These are phyloP conservation scores for Meripilus lineatus DNA, from an alignment of 1,284 basidiomycete genomes.

Conservation along the genomic window DNA sequence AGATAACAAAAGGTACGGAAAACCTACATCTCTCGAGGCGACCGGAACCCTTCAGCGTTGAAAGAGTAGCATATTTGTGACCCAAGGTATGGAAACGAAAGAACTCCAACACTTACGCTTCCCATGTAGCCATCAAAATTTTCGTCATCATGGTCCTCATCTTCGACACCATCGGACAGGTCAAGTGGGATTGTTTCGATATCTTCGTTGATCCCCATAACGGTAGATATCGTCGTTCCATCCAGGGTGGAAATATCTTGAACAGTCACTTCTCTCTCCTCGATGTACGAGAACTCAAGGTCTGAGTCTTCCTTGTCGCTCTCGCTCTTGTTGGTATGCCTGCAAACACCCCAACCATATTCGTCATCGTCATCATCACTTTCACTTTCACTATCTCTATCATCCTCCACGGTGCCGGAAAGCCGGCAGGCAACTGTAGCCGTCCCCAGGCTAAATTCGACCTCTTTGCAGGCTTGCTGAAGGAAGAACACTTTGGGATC, in stretches of 20 bases:
- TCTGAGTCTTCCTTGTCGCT: constrained; percentile 19
- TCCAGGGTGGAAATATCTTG: constrained; percentile 33
- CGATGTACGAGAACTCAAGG: constrained; percentile 28
- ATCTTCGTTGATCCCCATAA: constrained; percentile 24
- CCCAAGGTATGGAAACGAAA: constrained; percentile 11
- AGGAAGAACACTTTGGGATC: constrained; percentile 18
- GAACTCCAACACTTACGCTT: constrained; percentile 37
- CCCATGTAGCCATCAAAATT: constrained; percentile 39
- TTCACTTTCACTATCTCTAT: neutral
- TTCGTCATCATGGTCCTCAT: constrained; percentile 30
- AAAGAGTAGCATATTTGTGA: constrained; percentile 8
- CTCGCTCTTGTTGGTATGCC: too few species aligned
- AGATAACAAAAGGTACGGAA: neutral
- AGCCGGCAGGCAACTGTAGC: constrained; percentile 28
- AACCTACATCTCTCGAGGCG: too few species aligned
- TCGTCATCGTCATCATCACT: too few species aligned
- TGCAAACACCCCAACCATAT: too few species aligned
- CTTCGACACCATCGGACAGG: constrained; percentile 24
- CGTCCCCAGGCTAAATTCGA: constrained; percentile 14
- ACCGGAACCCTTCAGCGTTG: constrained; percentile 12
- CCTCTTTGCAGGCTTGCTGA: constrained; percentile 10
- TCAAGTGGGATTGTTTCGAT: constrained; percentile 29
- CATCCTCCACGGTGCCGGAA: constrained; percentile 28
- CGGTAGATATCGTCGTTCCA: constrained; percentile 19
- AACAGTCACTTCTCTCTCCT: constrained; percentile 21